Evolutionary conservation across 2,329 filamentous ascomycete species (phyloP).

Genomic region (Magnaporthiopsis poae): DNA sequence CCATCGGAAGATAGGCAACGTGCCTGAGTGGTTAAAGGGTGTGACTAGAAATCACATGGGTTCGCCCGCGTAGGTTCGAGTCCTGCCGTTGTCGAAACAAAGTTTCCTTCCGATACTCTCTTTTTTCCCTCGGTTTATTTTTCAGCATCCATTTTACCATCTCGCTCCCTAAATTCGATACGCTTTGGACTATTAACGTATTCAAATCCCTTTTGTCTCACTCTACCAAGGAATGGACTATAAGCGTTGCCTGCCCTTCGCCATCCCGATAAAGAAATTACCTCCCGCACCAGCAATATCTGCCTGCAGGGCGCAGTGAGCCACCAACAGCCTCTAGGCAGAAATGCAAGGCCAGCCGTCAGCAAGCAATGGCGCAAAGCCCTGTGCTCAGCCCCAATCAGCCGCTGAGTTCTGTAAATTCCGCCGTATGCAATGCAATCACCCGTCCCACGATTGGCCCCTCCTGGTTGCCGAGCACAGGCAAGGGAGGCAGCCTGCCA

Average conservation of each 20-base stretch:
- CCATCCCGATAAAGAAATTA: no score
- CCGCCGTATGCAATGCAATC: not conserved
- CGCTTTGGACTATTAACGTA: not conserved
- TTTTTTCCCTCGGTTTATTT: not conserved
- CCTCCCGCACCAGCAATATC: not conserved
- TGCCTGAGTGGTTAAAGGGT: conserved; percentile 7
- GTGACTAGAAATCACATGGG: conserved; percentile 8
- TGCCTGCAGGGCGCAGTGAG: not conserved
- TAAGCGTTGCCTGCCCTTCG: no score
- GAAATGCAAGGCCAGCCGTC: not conserved
- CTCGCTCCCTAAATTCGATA: not conserved
- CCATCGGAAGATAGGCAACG: conserved; percentile 1
- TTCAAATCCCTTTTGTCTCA: no score
- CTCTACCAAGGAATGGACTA: no score
- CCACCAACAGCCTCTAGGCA: not conserved
- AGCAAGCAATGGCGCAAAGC: not conserved
- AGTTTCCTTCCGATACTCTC: not conserved
- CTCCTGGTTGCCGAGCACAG: not conserved
- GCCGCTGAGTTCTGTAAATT: not conserved
- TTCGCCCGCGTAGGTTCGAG: conserved; percentile 7
- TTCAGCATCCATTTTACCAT: no score
- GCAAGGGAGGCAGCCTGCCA: not conserved
- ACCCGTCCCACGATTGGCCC: not conserved
- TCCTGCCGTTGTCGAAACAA: conserved; percentile 2
- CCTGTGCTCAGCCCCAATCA: not conserved